Conservation (phyloP, 2,329 filamentous ascomycete genomes). For the Zymoseptoria passerinii region DNA sequence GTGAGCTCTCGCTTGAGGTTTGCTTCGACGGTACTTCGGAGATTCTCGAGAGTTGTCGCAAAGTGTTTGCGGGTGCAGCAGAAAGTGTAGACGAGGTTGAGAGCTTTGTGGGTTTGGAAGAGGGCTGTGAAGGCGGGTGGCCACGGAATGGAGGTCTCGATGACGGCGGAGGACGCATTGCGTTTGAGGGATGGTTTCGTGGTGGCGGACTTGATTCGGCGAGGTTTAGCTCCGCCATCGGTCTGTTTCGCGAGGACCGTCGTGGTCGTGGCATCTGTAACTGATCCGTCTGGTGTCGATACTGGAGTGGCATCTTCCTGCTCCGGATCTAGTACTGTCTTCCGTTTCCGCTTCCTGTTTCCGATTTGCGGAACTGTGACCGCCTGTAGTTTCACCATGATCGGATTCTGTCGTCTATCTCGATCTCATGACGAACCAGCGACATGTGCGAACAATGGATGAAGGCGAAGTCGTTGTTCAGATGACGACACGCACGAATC, state of each 20-base stretch:
- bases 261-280: conserved; percentile 23
- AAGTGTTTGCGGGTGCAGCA: conserved; percentile 88
- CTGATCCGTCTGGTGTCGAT: neutral
- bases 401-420: neutral
- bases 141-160: conserved; percentile 57
- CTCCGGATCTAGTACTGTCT: conserved; percentile 1
- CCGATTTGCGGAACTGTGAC: conserved; percentile 30
- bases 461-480: neutral
- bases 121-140: conserved; percentile 65
- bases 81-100: conserved; percentile 92
- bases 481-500: conserved; percentile 3
- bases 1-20: conserved; percentile 65
- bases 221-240: conserved; percentile 48
- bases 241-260: conserved; percentile 48
- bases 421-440: neutral
- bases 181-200: conserved; percentile 34
- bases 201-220: conserved; percentile 35
- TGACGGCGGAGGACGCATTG: conserved; percentile 42
- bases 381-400: conserved; percentile 42
- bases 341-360: conserved; percentile 11
- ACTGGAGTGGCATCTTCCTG: conserved; percentile 2
- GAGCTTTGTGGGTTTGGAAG: conserved; percentile 67
- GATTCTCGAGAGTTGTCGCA: conserved; percentile 82
- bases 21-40: conserved; percentile 73
- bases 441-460: neutral